Evolutionary conservation across 352 stramenopile genomes (phyloP).

Genomic region (Phytopythium sindhum): DNA sequence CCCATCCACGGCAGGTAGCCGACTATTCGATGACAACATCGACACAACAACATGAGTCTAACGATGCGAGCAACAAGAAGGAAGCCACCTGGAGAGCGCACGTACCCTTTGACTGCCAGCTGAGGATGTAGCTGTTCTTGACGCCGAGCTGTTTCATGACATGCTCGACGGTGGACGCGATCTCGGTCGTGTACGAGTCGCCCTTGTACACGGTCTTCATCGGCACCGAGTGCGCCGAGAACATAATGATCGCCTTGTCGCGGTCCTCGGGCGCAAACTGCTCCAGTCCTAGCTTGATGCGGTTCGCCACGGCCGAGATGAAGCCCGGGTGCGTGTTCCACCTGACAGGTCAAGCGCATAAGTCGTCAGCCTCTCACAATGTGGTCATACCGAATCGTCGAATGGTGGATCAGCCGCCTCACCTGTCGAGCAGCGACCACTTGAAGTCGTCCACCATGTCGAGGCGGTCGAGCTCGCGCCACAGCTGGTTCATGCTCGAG

Average conservation of each 20-base stretch:
- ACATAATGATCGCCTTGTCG: slow-evolving; percentile 89
- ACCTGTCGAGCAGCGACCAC: slow-evolving; percentile 81
- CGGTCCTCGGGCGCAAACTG: slow-evolving; percentile 89
- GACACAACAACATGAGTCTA: background rate
- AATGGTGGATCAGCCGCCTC: background rate
- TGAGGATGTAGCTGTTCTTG: slow-evolving; percentile 86
- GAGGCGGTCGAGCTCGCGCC: slow-evolving; percentile 77
- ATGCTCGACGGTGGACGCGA: slow-evolving; percentile 63
- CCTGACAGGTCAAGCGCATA: slow-evolving; percentile 34
- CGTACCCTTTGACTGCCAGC: slow-evolving; percentile 93
- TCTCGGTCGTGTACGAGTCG: slow-evolving; percentile 87
- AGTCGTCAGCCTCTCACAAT: background rate
- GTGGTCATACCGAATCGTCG: background rate
- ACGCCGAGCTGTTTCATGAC: slow-evolving; percentile 69
- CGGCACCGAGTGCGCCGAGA: slow-evolving; percentile 87
- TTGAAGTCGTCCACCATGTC: slow-evolving; percentile 86
- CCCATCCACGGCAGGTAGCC: slow-evolving; percentile 98
- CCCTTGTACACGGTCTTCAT: slow-evolving; percentile 90
- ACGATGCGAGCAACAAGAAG: background rate
- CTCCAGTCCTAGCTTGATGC: slow-evolving; percentile 91
- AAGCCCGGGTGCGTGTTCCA: slow-evolving; percentile 97
- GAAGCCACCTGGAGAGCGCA: background rate
- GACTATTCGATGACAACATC: slow-evolving; percentile 43
- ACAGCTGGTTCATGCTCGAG: slow-evolving; percentile 92
- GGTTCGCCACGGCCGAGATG: slow-evolving; percentile 89